Evolutionary conservation across 2,329 filamentous ascomycete species (phyloP).

Genomic region (Didymella exigua): DNA sequence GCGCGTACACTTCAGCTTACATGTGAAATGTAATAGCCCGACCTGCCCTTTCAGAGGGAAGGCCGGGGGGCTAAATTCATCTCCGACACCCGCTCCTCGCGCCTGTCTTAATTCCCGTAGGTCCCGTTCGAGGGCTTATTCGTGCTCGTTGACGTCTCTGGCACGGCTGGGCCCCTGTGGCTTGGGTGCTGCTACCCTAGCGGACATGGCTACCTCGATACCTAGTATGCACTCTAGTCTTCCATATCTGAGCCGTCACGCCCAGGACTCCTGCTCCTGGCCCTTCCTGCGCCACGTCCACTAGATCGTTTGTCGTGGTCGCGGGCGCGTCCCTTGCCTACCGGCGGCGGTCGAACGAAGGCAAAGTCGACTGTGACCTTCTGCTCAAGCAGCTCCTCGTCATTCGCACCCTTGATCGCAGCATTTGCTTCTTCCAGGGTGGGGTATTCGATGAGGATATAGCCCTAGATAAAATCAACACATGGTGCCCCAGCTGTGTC

Average conservation of each 20-base stretch:
- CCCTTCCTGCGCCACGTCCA: conserved; percentile 41
- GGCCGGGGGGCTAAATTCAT: conserved; percentile 24
- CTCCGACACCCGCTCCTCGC: neutral
- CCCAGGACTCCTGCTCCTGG: conserved; percentile 53
- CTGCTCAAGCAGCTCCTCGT: conserved; percentile 79
- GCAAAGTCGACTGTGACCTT: conserved; percentile 82
- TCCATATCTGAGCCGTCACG: conserved; percentile 45
- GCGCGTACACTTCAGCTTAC: conserved; percentile 14
- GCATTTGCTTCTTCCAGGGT: conserved; percentile 78
- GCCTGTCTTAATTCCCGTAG: neutral
- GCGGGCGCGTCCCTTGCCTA: conserved; percentile 54
- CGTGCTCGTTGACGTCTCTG: neutral
- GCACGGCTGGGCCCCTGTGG: neutral
- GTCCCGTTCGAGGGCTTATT: neutral
- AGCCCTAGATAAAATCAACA: conserved; percentile 63
- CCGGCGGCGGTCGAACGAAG: conserved; percentile 76
- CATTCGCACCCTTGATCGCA: conserved; percentile 81
- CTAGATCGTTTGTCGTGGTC: conserved; percentile 41
- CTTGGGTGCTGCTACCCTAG: neutral
- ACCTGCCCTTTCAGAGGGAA: conserved; percentile 17
- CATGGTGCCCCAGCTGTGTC: neutral
- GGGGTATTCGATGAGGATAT: conserved; percentile 82
- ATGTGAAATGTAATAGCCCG: conserved; percentile 18
- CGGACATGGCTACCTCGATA: neutral
- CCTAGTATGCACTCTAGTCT: conserved; percentile 18